Conservation (phyloP, 1,139 yeast genomes). For the Geotrichum candidum region DNA sequence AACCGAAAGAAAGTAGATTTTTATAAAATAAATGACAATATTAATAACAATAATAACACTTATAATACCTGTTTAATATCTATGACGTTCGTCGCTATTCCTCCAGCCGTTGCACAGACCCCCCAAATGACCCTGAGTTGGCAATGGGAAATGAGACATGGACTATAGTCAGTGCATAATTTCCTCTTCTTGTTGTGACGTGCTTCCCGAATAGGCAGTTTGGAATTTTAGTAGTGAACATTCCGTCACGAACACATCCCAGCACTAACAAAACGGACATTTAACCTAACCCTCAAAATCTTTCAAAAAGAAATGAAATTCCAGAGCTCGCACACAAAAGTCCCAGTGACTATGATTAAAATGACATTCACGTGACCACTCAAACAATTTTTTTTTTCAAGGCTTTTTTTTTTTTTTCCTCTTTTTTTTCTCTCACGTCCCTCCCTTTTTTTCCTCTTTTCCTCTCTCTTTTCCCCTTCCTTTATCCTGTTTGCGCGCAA, state of each 20-base stretch:
- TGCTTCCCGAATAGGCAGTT: neutral
- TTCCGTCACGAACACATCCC: neutral
- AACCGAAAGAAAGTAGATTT: too few relatives aligned
- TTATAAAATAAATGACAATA: too few relatives aligned
- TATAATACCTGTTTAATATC: too few relatives aligned
- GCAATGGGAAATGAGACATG: neutral
- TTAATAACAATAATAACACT: too few relatives aligned
- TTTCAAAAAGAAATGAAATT: neutral
- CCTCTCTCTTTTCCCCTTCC: neutral
- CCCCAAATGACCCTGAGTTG: neutral
- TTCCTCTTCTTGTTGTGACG: constrained; percentile 2
- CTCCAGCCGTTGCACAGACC: neutral
- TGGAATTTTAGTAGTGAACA: neutral
- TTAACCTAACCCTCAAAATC: neutral
- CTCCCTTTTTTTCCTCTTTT: constrained; percentile 1
- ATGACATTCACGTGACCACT: constrained; percentile 13
- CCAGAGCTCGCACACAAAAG: neutral
- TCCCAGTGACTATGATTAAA: neutral
- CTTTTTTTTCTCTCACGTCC: neutral
- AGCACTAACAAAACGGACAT: neutral
- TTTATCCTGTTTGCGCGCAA: constrained; percentile 1
- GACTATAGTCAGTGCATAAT: neutral
- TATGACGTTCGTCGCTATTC: too few relatives aligned
- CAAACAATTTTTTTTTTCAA: constrained; percentile 7
- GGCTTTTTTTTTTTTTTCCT: neutral